Evolutionary conservation across 2,329 filamentous ascomycete species (phyloP).

Genomic region (Biscogniauxia marginata): DNA sequence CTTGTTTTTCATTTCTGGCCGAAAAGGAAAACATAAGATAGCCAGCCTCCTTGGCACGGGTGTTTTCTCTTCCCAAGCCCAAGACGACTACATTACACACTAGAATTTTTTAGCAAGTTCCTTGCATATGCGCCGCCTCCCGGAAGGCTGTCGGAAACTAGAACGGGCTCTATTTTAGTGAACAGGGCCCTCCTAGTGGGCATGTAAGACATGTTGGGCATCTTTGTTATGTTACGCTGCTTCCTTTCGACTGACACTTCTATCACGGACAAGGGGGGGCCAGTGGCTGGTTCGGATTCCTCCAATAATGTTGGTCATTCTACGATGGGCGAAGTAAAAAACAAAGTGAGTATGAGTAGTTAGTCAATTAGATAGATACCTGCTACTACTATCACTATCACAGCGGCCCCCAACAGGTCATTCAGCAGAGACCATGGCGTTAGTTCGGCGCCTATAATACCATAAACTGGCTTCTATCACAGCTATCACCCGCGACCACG

Average conservation of each 20-base stretch:
- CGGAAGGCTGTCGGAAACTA: not conserved
- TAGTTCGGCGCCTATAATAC: not conserved
- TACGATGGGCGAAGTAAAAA: not conserved
- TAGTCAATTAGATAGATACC: too few relatives aligned
- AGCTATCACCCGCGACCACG: not conserved
- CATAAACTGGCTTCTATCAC: not conserved
- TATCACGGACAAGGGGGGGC: not conserved
- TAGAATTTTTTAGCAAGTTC: not conserved
- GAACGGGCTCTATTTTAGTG: conserved; percentile 2
- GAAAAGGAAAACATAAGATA: not conserved
- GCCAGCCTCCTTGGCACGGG: not conserved
- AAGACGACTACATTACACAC: not conserved
- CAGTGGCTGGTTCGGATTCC: not conserved
- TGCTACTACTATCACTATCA: not conserved
- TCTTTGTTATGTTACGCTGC: not conserved
- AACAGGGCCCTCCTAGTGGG: not conserved
- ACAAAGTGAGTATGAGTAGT: not conserved
- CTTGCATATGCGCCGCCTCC: conserved; percentile 1
- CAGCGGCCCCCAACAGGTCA: not conserved
- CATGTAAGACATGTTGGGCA: not conserved
- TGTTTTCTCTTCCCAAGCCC: not conserved
- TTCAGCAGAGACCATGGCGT: not conserved
- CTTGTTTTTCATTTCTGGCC: not conserved
- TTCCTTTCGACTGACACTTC: not conserved
- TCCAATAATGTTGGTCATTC: not conserved